Base-by-base conservation (phyloP, 2,329 filamentous ascomycete species). In the Bipolaris zeicola region DNA sequence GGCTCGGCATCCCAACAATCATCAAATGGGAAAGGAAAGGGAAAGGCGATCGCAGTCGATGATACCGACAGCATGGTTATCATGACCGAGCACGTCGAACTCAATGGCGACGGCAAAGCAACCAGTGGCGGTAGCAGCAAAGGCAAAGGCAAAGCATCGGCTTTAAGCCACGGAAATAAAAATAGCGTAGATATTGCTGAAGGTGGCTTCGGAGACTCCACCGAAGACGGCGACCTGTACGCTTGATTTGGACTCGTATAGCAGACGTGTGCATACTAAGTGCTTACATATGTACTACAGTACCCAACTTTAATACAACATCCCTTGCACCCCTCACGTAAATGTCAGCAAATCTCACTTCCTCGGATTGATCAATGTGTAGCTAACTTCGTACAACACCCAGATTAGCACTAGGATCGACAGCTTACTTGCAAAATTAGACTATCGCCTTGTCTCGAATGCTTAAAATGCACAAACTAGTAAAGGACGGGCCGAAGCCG, bases 171-270 rank as follows among this genome's bases (percentile, higher is more conserved):
- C 16, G 59, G 44, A 51, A 70, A 70, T 5, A 75, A 74, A 56
- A 72, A 57, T 38, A 71, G 71, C 63, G 55, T 71, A 45, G 71
- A 70, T 45, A 75, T 75, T 52, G 73, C 72, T 3, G 72, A 71
- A 44, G 69, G 67, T 1, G 76, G 71, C 2, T 78, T 78, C 60
- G 75, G 76, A 1, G 75, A 77, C 54, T 75, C 69, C 20, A 76
- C 71, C 33, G 70, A 70, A 41, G 76, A 75, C 31, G 76, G 77
- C 28, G 79, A 80, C 43, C 60, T 82, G 70, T 82, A 82, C 52
- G 59, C 60, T 61, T 68, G 31, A 51, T 50, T 43, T 20, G 4
- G 16, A 16, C 20, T 26, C 20, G 22, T 31, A 13, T 38, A 38
- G 39, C 6, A 38, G 34, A n/a, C n/a, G 6, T 10, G 13, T 13